Conservation (phyloP, 192 early-diverging fungal genomes). For the Lunasporangiospora selenospora region DNA sequence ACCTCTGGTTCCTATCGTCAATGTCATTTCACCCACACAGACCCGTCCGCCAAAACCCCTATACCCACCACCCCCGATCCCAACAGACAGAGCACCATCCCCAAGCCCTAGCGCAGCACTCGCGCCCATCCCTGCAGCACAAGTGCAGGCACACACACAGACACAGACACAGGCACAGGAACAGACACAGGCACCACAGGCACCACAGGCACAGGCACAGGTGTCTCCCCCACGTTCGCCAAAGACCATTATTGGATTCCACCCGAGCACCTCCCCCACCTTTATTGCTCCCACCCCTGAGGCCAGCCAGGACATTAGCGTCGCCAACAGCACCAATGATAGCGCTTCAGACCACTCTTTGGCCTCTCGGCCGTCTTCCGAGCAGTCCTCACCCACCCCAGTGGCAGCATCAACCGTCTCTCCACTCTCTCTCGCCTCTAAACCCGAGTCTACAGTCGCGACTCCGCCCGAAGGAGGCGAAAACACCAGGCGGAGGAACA, state of each 20-base stretch:
- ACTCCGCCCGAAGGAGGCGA: too few relatives aligned
- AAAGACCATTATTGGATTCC: too few relatives aligned
- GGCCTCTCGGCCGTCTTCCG: background rate
- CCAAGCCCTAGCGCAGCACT: too few relatives aligned
- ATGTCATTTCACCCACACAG: constrained; percentile 9
- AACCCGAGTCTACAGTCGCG: too few relatives aligned
- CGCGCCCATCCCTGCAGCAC: too few relatives aligned
- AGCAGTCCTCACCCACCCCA: background rate
- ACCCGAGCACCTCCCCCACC: background rate
- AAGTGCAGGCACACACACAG: too few relatives aligned
- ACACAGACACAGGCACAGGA: too few relatives aligned
- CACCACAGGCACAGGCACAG: too few relatives aligned
- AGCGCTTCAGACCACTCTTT: background rate
- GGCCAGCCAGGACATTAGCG: background rate
- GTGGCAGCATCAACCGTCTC: background rate
- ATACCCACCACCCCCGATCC: constrained; percentile 12
- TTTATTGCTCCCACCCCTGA: background rate
- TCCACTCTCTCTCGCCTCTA: too few relatives aligned
- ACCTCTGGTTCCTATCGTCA: background rate
- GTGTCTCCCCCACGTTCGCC: background rate
- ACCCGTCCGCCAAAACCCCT: constrained; percentile 4
- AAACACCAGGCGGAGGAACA: too few relatives aligned
- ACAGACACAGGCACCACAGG: too few relatives aligned
- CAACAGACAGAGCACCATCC: too few relatives aligned
- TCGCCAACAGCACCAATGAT: background rate